phyloP scores from a whole-genome alignment of 495 filamentous ascomycete species.

The Hypomontagnella monticulosa region DNA sequence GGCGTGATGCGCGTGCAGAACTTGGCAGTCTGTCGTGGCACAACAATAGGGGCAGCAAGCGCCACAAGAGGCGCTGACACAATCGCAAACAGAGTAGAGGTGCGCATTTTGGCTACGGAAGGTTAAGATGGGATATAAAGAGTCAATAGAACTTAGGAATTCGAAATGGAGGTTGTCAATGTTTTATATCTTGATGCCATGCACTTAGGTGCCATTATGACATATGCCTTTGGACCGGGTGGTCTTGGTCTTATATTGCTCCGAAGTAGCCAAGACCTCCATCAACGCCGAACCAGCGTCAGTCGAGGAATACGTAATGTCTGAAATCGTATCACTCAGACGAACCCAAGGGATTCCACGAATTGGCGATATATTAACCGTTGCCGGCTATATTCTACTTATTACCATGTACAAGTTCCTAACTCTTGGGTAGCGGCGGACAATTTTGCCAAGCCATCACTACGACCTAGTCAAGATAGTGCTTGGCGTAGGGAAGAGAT shows the following conservation, averaged over 20 bases:
- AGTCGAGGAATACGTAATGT: too few species aligned
- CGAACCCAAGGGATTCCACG: background rate
- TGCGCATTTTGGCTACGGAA: slow-evolving; percentile 15
- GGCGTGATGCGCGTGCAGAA: slow-evolving; percentile 35
- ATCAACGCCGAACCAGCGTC: background rate
- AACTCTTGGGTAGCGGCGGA: too few species aligned
- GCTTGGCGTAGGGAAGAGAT: too few species aligned
- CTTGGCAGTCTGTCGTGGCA: slow-evolving; percentile 17
- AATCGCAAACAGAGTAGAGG: slow-evolving; percentile 14
- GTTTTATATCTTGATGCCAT: slow-evolving; percentile 19
- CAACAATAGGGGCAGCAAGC: slow-evolving; percentile 2
- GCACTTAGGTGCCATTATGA: slow-evolving; percentile 1
- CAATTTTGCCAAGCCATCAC: too few species aligned
- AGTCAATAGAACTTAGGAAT: background rate
- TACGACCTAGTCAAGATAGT: too few species aligned
- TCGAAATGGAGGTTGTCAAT: background rate
- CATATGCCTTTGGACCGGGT: background rate
- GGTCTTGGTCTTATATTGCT: slow-evolving; percentile 4
- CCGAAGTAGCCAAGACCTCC: slow-evolving; percentile 8
- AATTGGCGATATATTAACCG: slow-evolving; percentile 12
- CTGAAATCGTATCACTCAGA: too few species aligned
- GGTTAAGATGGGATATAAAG: background rate
- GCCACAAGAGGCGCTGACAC: slow-evolving; percentile 23
- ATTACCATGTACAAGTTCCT: background rate
- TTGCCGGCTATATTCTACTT: slow-evolving; percentile 22